These are phyloP conservation scores for Fusarium protoensiforme DNA, from an alignment of 2,329 filamentous ascomycete species.

Conservation along the genomic window DNA sequence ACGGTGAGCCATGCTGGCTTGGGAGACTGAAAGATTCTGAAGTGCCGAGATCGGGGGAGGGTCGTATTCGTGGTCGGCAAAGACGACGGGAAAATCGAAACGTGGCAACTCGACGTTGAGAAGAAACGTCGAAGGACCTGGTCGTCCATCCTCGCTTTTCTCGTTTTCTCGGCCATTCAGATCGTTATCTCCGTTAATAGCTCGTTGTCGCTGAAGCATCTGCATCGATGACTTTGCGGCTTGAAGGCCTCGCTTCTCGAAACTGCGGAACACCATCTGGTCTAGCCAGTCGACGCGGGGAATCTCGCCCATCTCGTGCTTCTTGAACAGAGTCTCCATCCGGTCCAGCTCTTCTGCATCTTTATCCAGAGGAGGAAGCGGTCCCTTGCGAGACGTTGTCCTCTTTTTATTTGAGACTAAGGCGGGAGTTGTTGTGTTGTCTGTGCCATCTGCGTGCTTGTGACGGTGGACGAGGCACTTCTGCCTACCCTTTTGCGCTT, in stretches of 20 bases:
- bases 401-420: slow-evolving; percentile 69
- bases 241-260: slow-evolving; percentile 80
- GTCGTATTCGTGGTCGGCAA: slow-evolving; percentile 92
- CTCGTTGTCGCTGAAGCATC: slow-evolving; percentile 61
- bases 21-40: slow-evolving; percentile 65
- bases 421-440: slow-evolving; percentile 79
- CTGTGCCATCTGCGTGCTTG: slow-evolving; percentile 85
- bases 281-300: slow-evolving; percentile 95
- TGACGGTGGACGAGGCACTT: slow-evolving; percentile 89
- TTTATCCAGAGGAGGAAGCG: slow-evolving; percentile 68
- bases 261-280: slow-evolving; percentile 88
- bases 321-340: slow-evolving; percentile 91
- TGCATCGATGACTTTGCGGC: slow-evolving; percentile 73
- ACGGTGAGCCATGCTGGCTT: slow-evolving; percentile 78
- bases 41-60: slow-evolving; percentile 84
- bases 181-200: slow-evolving; percentile 52
- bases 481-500: slow-evolving; percentile 89
- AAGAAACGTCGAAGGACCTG: slow-evolving; percentile 72
- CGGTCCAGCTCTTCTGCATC: slow-evolving; percentile 88
- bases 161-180: slow-evolving; percentile 44
- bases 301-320: slow-evolving; percentile 98
- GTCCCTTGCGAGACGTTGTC: slow-evolving; percentile 61
- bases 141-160: slow-evolving; percentile 56
- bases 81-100: slow-evolving; percentile 96
- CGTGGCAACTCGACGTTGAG: slow-evolving; percentile 92